Percentiles rank a stretch among this genome's conserved stretches.
Conservation (phyloP, 257 asterid species). For the Solanum pinnatisectum region DNA sequence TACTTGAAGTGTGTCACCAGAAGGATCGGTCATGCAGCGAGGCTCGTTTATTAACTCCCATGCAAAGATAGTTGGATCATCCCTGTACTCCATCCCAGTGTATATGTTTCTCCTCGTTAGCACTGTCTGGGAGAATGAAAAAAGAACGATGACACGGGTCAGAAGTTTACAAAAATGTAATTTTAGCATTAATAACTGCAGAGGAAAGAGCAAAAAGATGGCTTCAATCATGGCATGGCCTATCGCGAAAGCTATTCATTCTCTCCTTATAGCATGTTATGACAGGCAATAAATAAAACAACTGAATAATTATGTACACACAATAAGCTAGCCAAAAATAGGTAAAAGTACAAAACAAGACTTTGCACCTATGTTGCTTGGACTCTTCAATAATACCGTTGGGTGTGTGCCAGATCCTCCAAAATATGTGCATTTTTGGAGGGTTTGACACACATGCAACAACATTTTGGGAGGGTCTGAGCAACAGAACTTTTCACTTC, state of each 20-base stretch:
- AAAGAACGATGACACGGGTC: background rate
- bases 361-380: background rate
- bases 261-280: background rate
- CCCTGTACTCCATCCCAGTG: conserved; percentile 18
- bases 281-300: background rate
- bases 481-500: background rate
- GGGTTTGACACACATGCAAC: background rate
- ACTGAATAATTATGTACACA: background rate
- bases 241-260: background rate
- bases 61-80: conserved; percentile 29
- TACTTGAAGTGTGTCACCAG: conserved; percentile 97
- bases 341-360: background rate
- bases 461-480: background rate
- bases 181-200: background rate
- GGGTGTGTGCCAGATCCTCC: background rate
- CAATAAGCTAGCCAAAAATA: background rate
- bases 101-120: conserved; percentile 18
- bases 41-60: conserved; percentile 37
- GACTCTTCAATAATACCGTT: background rate
- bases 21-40: conserved; percentile 59
- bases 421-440: background rate
- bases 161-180: background rate
- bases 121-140: conserved; percentile 8
- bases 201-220: background rate
- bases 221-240: background rate